phyloP scores from a whole-genome alignment of 768 basidiomycete genomes.

The Calvatia gigantea region DNA sequence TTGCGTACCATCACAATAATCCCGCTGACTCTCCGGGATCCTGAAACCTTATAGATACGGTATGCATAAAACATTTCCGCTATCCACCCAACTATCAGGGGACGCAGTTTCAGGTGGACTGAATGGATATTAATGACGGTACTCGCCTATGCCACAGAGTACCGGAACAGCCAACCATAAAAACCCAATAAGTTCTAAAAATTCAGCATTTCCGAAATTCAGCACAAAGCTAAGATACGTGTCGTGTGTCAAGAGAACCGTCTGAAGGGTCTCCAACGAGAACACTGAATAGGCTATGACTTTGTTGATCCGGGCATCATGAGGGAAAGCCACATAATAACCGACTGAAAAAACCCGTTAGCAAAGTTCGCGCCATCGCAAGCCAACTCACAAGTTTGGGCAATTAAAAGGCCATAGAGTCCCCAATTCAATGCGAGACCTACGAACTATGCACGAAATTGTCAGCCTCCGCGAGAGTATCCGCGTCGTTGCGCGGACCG shows the following conservation, averaged over 20 bases:
- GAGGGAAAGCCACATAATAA: background rate
- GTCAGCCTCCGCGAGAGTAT: background rate
- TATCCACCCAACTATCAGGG: slow-evolving; percentile 5
- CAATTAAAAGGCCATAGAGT: background rate
- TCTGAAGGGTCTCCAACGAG: background rate
- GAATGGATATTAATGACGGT: background rate
- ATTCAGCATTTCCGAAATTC: background rate
- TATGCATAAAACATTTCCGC: slow-evolving; percentile 4
- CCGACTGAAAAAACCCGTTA: background rate
- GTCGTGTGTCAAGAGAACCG: background rate
- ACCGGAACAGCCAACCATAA: slow-evolving; percentile 1
- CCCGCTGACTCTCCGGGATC: background rate
- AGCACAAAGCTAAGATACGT: background rate
- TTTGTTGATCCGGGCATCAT: background rate
- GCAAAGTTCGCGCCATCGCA: background rate
- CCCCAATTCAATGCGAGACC: slow-evolving; percentile 1
- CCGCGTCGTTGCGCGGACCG: background rate
- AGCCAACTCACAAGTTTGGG: slow-evolving; percentile 1
- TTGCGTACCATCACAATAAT: background rate
- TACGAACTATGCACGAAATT: background rate
- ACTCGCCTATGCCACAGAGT: slow-evolving; percentile 1
- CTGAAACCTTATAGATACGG: background rate
- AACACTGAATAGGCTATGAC: background rate
- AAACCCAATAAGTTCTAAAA: background rate
- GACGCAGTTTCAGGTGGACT: background rate